Evolutionary conservation across 495 filamentous ascomycete species (phyloP).

Genomic region (Penicillium soppii): DNA sequence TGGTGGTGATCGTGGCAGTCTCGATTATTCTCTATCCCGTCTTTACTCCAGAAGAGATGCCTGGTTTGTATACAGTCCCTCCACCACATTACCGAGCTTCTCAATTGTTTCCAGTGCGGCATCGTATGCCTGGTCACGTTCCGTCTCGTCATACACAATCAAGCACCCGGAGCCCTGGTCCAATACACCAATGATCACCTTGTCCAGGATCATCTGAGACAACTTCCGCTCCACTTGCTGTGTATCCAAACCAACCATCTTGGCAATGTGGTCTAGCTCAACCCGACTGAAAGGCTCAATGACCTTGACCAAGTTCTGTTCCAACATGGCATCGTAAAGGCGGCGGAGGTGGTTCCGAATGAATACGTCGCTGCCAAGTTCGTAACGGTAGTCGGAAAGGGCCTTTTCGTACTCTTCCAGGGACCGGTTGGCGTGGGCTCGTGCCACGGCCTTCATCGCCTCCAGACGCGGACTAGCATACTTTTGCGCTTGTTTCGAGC

Average conservation of each 20-base stretch:
- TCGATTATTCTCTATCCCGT: constrained; percentile 24
- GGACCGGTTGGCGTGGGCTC: constrained; percentile 89
- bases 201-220: constrained; percentile 98
- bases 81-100: constrained; percentile 96
- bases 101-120: constrained; percentile 92
- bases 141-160: constrained; percentile 94
- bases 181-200: constrained; percentile 94
- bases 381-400: constrained; percentile 81
- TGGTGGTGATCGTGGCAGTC: constrained; percentile 9
- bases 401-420: constrained; percentile 96
- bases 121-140: constrained; percentile 91
- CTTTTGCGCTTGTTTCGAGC: constrained; percentile 91
- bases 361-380: constrained; percentile 89
- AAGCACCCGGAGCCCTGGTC: constrained; percentile 97
- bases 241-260: constrained; percentile 94
- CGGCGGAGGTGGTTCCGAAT: constrained; percentile 92
- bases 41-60: constrained; percentile 87
- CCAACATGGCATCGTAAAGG: constrained; percentile 96
- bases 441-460: constrained; percentile 97
- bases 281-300: constrained; percentile 98
- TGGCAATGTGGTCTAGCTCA: constrained; percentile 93
- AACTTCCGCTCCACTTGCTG: constrained; percentile 97
- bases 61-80: constrained; percentile 96
- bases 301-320: constrained; percentile 98
- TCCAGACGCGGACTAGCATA: constrained; percentile 93